phyloP scores from a whole-genome alignment of 2,329 filamentous ascomycete genomes.

The Epichloe typhina region DNA sequence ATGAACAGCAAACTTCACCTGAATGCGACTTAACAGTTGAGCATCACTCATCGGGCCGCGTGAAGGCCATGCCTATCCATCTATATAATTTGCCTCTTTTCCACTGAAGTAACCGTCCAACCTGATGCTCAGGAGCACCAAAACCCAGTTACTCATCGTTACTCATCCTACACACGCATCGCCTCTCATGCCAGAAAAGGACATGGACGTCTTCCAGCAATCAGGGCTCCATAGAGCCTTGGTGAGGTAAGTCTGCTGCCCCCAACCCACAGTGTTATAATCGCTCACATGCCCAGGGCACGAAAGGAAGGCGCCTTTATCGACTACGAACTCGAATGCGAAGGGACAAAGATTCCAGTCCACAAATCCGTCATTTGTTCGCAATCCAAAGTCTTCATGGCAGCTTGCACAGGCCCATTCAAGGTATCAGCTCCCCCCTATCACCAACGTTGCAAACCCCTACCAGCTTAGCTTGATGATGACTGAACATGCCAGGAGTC shows the following conservation, averaged over 20 bases:
- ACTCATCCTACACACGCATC: background rate
- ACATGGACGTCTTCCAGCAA: background rate
- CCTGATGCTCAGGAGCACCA: background rate
- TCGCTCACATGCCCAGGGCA: background rate
- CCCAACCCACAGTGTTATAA: background rate
- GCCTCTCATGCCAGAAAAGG: background rate
- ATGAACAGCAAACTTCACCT: background rate
- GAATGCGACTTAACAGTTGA: background rate
- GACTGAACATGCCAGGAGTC: background rate
- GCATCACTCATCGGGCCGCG: background rate
- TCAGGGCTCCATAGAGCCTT: background rate
- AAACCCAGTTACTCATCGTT: background rate
- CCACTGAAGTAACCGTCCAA: background rate
- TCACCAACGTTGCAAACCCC: background rate
- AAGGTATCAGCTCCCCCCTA: background rate
- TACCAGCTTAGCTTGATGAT: background rate
- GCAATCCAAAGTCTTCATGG: background rate
- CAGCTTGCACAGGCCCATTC: background rate
- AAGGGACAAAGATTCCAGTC: background rate
- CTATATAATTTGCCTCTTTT: background rate
- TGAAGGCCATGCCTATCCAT: background rate
- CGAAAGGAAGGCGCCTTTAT: background rate
- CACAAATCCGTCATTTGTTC: slow-evolving; percentile 1
- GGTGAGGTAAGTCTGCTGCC: background rate
- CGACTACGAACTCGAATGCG: background rate